Evolutionary conservation across 2,329 filamentous ascomycete genomes (phyloP), one percentile per base, ranked within the genome.

Genomic region (Hymenoscyphus linearis): DNA sequence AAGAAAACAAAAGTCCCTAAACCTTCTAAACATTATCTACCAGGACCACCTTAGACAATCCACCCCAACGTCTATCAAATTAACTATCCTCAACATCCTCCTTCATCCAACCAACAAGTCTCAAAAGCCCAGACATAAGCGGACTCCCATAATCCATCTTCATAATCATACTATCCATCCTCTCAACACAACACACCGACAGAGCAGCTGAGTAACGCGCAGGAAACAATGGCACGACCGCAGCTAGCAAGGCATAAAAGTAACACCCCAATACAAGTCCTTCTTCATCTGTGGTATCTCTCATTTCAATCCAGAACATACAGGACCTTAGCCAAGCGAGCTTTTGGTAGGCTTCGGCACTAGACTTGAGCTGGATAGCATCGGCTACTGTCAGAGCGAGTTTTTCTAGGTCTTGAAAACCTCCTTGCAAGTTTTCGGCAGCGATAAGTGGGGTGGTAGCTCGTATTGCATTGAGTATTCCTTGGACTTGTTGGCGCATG

Each of bases 221-320:
- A 14, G 65, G 65, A 27, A 62, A 64, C n/a, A 67, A 31, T 5
- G 65, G 65, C 34, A 63, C 57, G 12, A 64, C 54, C 22, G 60
- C 53, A 6, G 64, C 35, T 2, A 65, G 36, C 26, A 67, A 40
- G 2, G 57, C 62, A 54, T 67, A 65, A 26, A 65, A 67, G 31
- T 60, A 54, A 13, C 59, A 60, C 12, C 47, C 56, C 13, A 67
- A 55, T 2, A 59, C 37, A 18, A 37, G 50, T 27, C 60, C 47
- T 35, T 65, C 60, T 7, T 62, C 47, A 1, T 37, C 16, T 16
- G 27, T 53, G 47, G 55, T 37, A 0, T 26, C 25, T 12, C 65
- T 52, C 44, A 64, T 14, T 31, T 67, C 65, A 31, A 65, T 63
- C 66, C 66, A 67, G 56, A 66, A 67, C 55, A 67, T 59, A 64